Evolutionary conservation across 192 early-diverging fungal genomes (phyloP), one percentile per base, ranked within the genome.

Genomic region (Entomortierella parvispora): DNA sequence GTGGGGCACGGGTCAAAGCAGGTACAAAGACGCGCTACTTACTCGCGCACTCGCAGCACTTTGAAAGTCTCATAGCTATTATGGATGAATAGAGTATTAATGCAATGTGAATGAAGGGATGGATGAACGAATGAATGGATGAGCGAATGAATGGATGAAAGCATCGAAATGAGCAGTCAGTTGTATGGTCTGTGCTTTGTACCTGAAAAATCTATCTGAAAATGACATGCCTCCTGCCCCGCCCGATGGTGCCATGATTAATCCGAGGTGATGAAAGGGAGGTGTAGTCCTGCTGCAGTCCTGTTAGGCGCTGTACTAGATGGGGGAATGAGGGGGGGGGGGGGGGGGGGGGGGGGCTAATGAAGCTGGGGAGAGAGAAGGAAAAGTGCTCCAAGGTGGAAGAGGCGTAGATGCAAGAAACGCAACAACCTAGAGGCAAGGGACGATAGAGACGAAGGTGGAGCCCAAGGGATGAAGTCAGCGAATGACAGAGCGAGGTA

Each of bases 121-220:
- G 43, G 8, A 31, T 42, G 20, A 22, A 62, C 2, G 37, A 12
- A 40, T 12, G 12, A 40, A 12, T 12, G 7, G 7, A 18, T 51
- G 61, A 14, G 17, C 40, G 48, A 29, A 10, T 40, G 48, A 20
- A 34, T 49, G 49, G 31, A 32, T 40, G 15, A 26, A 64, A 17
- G 32, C 8, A 25, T 7, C 17, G 20, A 18, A 55, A 20, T 32
- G 34, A 17, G 17, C 26, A 31, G 23, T 18, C 23, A 48, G 34
- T 40, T 22, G 25, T 28, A 31, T 44, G 25, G 43, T 49, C n/a
- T 55, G 5, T 23, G 58, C 65, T 55, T 61, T 50, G 56, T 76
- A 76, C 72, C 72, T 76, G 29, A 76, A 68, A 64, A 76, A 76
- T 31, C 65, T 29, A 58, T 76, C 72, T 28, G 65, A 67, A 58